Conservation (phyloP, 2,329 filamentous ascomycete genomes). For the Hymenoscyphus infarciens region DNA sequence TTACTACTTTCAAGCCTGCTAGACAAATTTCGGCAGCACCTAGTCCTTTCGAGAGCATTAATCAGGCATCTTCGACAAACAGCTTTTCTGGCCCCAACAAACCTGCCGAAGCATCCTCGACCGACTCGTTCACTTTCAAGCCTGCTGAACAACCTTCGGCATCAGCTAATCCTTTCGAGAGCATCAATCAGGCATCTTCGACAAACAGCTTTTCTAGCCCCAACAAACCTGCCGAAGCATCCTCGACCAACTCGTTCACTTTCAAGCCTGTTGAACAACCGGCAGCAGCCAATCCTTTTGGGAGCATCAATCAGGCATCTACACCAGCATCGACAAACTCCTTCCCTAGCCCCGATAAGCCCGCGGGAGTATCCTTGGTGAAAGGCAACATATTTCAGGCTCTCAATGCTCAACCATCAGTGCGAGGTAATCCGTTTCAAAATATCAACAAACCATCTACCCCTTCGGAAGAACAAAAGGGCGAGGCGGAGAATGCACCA, state of each 20-base stretch:
- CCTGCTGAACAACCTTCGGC: neutral
- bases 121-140: too few species aligned
- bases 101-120: too few species aligned
- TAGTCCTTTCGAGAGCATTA: neutral
- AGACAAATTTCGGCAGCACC: too few species aligned
- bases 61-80: neutral
- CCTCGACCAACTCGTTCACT: too few species aligned
- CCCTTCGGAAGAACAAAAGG: neutral
- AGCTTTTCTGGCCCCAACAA: too few species aligned
- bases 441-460: neutral
- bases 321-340: neutral
- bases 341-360: neutral
- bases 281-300: neutral
- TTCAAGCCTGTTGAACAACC: neutral
- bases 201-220: too few species aligned
- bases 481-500: neutral
- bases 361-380: neutral
- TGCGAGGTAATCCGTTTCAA: neutral
- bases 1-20: too few species aligned
- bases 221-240: too few species aligned
- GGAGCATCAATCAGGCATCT: neutral
- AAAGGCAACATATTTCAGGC: neutral
- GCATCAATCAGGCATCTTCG: neutral
- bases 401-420: neutral
- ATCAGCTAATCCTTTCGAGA: neutral